Base-by-base conservation (phyloP, 2,329 filamentous ascomycete genomes). In the Fusarium tupiense region DNA sequence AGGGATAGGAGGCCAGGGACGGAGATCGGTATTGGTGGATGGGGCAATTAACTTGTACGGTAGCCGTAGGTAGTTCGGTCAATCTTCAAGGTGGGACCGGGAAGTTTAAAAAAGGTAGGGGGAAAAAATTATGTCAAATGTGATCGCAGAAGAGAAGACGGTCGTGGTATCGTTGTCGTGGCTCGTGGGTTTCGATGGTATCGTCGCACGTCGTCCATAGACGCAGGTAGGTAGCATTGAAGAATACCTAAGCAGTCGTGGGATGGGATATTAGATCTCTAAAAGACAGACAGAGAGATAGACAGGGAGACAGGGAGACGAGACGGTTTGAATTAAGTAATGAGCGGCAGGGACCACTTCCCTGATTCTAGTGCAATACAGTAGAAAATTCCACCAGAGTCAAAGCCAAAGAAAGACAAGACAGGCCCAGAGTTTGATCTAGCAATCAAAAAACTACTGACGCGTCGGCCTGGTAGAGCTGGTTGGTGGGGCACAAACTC, bases 281-380 rank as follows among this genome's bases (percentile, higher is more conserved):
- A 38, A 52, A 67, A 69, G 65, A 64, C 43, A 50, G 47, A 71
- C 35, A 59, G 37, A 40, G 22, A 59, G 37, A 40, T 7, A 35
- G 38, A 22, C 38, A 40, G 40, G 29, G 19, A 46, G 44, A 47
- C 44, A 49, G 46, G 46, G 46, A 49, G 26, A 49, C 59, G 60
- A 53, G 60, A 64, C 43, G 61, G 64, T 60, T 64, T 60, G 67
- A 77, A 73, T 71, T 77, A 76, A 76, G 76, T 76, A 78, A 78
- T 67, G 76, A 78, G 66, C 75, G 72, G 57, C 76, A 78, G 72
- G 75, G 76, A 78, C 76, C 76, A 77, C 75, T 76, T 78, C 76
- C 73, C 72, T 76, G 58, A 62, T 70, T 56, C 58, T 64, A 68
- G 57, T 52, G 33, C 57, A 37, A 50, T 29, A 29, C 56, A 49